Base-by-base conservation (phyloP, 345 rosid genomes). In the Pistacia atlantica region DNA sequence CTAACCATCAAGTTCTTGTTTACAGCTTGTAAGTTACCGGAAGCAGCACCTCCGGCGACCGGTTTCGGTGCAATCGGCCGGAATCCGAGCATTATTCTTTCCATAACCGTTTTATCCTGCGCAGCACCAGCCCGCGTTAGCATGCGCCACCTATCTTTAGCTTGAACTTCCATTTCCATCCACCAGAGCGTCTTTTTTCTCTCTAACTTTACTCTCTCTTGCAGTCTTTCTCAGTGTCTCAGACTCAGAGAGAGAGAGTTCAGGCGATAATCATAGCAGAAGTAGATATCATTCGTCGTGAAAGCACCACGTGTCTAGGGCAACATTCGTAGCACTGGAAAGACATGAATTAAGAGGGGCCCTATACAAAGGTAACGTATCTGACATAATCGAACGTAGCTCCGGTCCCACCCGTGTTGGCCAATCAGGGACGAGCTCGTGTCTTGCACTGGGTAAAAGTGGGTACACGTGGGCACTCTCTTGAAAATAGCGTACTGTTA, bases 51-150 rank as follows among this genome's bases (percentile, higher is more conserved):
- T 10, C 85, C 87, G 46, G 28, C 14, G 35, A 67, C 75, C 72
- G 94, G 98, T 77, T 92, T 94, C 49, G 98, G 98, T 0, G 97
- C 98, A 78, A 94, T 94, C 76, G 97, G 97, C 59, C 97, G 85
- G 85, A 92, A 94, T 78, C 92, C 79, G 78, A 87, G 90, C 97
- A 90, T 90, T 76, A 88, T 76, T 78, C 82, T 82, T 71, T 83
- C 81, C 80, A 92, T 86, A 46, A 87, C 82, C 58, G 82, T 78
- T 74, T 77, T 84, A 65, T 89, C 87, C 20, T 77, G 82, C 37
- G 83, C 76, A 60, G 59, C 80, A 20, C 77, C 85, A 6, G 71
- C 49, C 66, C 73, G 76, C 31, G 75, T 78, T 51, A 72, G 58
- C 77, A 60, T 62, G 77, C 76, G 72, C 84, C 78, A 75, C 63